Base-by-base conservation (phyloP, 1,284 basidiomycete genomes). In the Rhodotorula sp. region DNA sequence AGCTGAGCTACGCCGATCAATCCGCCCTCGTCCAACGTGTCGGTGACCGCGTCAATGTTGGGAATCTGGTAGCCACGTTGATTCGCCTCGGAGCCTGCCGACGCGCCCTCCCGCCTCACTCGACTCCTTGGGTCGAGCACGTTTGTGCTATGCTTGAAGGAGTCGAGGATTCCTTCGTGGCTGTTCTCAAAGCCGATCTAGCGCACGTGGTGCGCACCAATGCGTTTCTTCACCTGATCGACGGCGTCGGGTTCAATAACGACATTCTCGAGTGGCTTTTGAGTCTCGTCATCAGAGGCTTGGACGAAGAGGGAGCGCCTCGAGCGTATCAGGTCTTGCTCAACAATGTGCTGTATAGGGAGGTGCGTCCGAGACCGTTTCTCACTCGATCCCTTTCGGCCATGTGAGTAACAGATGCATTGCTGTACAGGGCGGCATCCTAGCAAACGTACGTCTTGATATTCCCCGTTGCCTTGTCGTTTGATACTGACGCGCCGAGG, bases 21-120 rank as follows among this genome's bases (percentile, higher is more conserved):
- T 87, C 90, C 37, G 83, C 82, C 26, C 82, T 94, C 3, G 80
- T 93, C 44, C 87, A 87, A 68, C 89, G 90, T 3, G 84, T 94
- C 1, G 84, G 84, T 42, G 88, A 88, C 70, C 83, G 86, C 17
- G 87, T 90, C 15, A 87, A 84, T 0, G 85, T 88, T 0, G 74
- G 81, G 62, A 91, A 89, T 66, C 84, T 88, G 2, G 87, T 92
- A 54, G 79, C 87, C 0, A 82, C 91, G 7, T 82, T 81, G 61
- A 75, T 77, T 56, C 73, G 77, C 5, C 67, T 81, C 3, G 71
- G 72, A 3, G 17, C 79, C 76, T 77, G 37, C 22, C 37, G 56
- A 14, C 33, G 24, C 20, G 14, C 7, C 7, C 33, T 57, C 20
- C 10, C 37, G 33, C 37, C 12, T 12, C 22, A 45, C 14, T 26